Base-by-base conservation (phyloP, 345 rosid species). In the Citrus medica region DNA sequence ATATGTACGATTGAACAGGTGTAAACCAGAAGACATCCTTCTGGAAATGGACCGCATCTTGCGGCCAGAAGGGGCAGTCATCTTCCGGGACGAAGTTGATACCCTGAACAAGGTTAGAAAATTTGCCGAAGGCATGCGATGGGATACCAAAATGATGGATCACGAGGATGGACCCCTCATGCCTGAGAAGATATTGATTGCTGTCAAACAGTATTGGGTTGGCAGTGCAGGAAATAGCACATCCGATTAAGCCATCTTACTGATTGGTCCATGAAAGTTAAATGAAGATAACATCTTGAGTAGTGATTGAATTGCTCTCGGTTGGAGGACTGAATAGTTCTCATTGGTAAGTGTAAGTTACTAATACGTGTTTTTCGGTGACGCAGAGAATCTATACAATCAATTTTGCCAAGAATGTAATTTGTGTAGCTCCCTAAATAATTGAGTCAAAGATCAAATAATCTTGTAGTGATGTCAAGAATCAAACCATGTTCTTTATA, bases 121-220 rank as follows among this genome's bases (percentile, higher is more conserved):
- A 78, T 90, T 96, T 0, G 84, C 89, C 0, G 72, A 82, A 75
- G 94, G 97, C 79, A 96, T 96, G 94, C 92, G 97, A 80, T 96
- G 99, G 99, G 93, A 96, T 69, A 84, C 92, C 67, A 96, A 90
- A 83, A 68, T 94, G 87, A 79, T 89, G 85, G 99, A 96, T 85
- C 97, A 94, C 4, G 99, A 96, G 86, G 99, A 96, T 27, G 98
- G 99, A 22, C 99, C 99, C 55, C 94, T 96, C 1, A 93, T 92
- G 30, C 92, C 98, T 1, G 93, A 89, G 84, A 94, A 96, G 83
- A 89, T 94, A 67, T 83, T 96, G 53, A 86, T 88, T 55, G 98
- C 90, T 70, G 83, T 84, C 63, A 96, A 96, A 80, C 98, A 88
- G 76, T 94, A 96, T 73, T 94, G 99, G 99, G 93, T 89, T 61